Evolutionary conservation across 2,329 filamentous ascomycete species (phyloP), one percentile per base, ranked within the genome.

Genomic region (Rhynchosporium secalis): DNA sequence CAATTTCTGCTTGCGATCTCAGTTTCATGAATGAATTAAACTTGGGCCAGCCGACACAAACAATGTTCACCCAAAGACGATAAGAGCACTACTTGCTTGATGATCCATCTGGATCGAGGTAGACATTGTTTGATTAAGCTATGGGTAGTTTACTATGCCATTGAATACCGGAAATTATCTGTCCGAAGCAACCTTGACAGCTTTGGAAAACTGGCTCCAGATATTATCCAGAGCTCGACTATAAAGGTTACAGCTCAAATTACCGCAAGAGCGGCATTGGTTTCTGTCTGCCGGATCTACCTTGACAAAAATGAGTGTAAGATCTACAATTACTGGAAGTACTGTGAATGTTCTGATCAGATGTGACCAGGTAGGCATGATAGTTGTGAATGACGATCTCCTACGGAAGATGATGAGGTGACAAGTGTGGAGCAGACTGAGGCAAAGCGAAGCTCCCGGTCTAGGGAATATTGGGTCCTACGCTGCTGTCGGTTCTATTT

Each of bases 41-140:
- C 61, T 85, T 86, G 62, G 72, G 86, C 82, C 83, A 0, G 79
- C 78, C 0, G 86, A 85, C 69, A 79, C 77, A 0, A 76, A 83
- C 46, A 86, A 85, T 69, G 86, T 86, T 72, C 66, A 77, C 5
- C 78, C 86, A 9, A 84, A 74, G 15, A 73, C 79, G 1, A 78
- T 79, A 0, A 84, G 82, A 0, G 79, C 77, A 0, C 81, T 80
- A 3, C 75, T 86, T 7, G 83, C 84, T 65, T 85, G 81, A 3
- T 79, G 82, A 0, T 80, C 81, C 1, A 77, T 81, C 12, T 85
- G 79, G 69, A 80, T 86, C 54, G 83, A 83, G 13, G 77, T 78
- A 38, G 74, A 77, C 36, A 57, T 85, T 5, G 79, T 77, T 12
- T 76, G 76, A 0, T 68, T 82, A 10, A 66, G 78, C 31, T 76